Conservation (phyloP, 75 land plant species). For the Pinus albicaulis region DNA sequence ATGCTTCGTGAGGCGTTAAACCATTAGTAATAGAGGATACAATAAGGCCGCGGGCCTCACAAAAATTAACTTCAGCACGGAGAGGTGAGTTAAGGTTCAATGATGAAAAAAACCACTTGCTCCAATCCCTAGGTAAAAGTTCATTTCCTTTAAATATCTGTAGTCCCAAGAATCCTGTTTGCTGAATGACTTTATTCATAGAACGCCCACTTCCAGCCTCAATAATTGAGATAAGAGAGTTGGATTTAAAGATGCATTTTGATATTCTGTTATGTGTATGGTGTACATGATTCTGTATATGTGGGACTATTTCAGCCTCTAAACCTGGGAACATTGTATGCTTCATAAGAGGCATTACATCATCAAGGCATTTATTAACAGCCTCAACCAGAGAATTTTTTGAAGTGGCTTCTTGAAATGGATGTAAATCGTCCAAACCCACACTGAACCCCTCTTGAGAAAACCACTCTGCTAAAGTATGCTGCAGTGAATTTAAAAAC, state of each 20-base stretch:
- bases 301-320: slow-evolving; percentile 18
- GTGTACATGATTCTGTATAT: slow-evolving; percentile 3
- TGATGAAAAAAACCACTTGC: not conserved
- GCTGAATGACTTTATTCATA: slow-evolving; percentile 30
- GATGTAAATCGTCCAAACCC: slow-evolving; percentile 55
- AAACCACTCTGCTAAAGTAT: slow-evolving; percentile 65
- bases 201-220: slow-evolving; percentile 42
- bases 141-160: slow-evolving; percentile 31
- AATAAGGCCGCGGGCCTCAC: slow-evolving; percentile 31
- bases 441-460: slow-evolving; percentile 60
- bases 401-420: slow-evolving; percentile 12
- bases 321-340: slow-evolving; percentile 21
- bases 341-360: slow-evolving; percentile 17
- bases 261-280: not conserved
- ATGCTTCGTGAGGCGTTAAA: slow-evolving; percentile 29
- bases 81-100: not conserved
- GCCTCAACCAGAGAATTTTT: slow-evolving; percentile 19
- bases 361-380: slow-evolving; percentile 29
- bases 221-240: slow-evolving; percentile 23
- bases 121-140: not conserved
- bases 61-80: not conserved
- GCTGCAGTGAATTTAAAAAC: slow-evolving; percentile 62
- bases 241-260: not conserved
- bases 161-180: slow-evolving; percentile 41
- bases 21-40: slow-evolving; percentile 37